phyloP scores from a whole-genome alignment of 495 filamentous ascomycete genomes.

The Tuber aestivum region DNA sequence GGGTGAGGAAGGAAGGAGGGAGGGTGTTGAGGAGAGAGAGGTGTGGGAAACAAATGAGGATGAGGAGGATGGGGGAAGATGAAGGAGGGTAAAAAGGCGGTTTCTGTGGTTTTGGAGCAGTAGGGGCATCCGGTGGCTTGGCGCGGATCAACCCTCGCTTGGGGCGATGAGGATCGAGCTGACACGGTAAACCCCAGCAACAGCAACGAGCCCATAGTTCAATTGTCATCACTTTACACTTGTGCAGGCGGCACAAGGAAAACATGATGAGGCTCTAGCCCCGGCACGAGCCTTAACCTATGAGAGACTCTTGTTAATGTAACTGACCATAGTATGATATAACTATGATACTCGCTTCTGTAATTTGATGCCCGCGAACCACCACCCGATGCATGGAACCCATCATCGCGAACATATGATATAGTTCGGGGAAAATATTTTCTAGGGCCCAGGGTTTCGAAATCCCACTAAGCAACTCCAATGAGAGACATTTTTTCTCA shows the following conservation, averaged over 20 bases:
- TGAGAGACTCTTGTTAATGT: not conserved
- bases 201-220: not conserved
- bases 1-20: conserved; percentile 13
- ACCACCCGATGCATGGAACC: not conserved
- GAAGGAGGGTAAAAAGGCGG: not conserved
- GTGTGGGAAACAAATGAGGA: conserved; percentile 11
- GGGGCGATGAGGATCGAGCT: not conserved
- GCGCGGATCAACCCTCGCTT: conserved; percentile 1
- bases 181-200: not conserved
- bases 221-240: not conserved
- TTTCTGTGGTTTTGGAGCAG: not conserved
- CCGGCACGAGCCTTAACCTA: not conserved
- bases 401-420: not conserved
- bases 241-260: not conserved
- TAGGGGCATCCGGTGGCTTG: not conserved
- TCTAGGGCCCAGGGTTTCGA: not conserved
- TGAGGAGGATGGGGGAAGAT: conserved; percentile 2
- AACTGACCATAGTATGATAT: not conserved
- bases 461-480: not conserved
- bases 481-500: not conserved
- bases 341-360: not conserved
- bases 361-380: not conserved
- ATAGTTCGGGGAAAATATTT: not conserved
- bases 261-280: not conserved
- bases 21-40: conserved; percentile 9